Base-by-base conservation (phyloP, 805 yeast genomes). In the Soucietia sequanensis region DNA sequence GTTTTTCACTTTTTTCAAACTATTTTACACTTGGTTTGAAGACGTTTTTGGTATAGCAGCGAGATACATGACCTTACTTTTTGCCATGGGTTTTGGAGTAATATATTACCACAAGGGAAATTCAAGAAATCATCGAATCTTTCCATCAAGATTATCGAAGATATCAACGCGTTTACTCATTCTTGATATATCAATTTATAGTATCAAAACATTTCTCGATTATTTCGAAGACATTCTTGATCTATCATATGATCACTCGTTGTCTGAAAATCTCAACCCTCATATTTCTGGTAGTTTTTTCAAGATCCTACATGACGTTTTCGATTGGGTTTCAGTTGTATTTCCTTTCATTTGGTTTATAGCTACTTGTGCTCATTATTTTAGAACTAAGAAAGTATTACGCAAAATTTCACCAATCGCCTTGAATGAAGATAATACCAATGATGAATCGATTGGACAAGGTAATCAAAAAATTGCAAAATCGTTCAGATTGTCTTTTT, bases 21-120 rank as follows among this genome's bases (percentile, higher is more conserved):
- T n/a, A n/a, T n/a, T n/a, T n/a, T n/a, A n/a, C n/a, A n/a, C n/a
- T n/a, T n/a, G n/a, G n/a, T n/a, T n/a, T n/a, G n/a, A n/a, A n/a
- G n/a, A n/a, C n/a, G n/a, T n/a, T n/a, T n/a, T n/a, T n/a, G n/a
- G n/a, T n/a, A n/a, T n/a, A n/a, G n/a, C n/a, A n/a, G n/a, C n/a
- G n/a, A n/a, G n/a, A n/a, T 50, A 38, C 31, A 35, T 48, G 27
- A 27, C 48, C 11, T 48, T 60, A 23, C 29, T 58, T 22, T 57
- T 62, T 32, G 41, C 62, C 21, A 60, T 60, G 66, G 68, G 68
- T 1, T 60, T 56, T 32, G 68, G 68, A 3, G 62, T 60, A 4
- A 38, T 59, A 16, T 61, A 56, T 37, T 54, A 51, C 38, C 55
- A 51, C 23, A 40, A 38, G 21, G 50, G 48, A 2, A 46, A 41